Evolutionary conservation across 257 asterid genomes (phyloP).

Genomic region (Euphrasia confusa): DNA sequence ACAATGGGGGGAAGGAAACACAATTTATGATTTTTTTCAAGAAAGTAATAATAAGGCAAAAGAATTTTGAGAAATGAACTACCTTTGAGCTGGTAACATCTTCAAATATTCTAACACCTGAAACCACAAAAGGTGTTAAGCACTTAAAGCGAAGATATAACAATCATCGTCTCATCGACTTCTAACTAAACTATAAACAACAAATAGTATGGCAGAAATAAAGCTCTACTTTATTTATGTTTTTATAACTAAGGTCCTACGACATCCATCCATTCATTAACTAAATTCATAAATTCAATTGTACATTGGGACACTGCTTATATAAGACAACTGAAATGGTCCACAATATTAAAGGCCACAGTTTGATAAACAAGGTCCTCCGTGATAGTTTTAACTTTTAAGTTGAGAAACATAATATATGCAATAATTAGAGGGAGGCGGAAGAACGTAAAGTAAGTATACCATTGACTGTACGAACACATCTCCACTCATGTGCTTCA

Average conservation of each 20-base stretch:
- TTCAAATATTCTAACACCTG: slow-evolving; percentile 97
- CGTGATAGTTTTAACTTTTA: slow-evolving; percentile 1
- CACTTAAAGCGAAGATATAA: slow-evolving; percentile 17
- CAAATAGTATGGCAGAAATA: not conserved
- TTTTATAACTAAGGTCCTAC: no score
- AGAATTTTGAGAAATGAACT: slow-evolving; percentile 22
- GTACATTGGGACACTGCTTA: slow-evolving; percentile 1
- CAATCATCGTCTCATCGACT: slow-evolving; percentile 7
- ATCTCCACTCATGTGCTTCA: slow-evolving; percentile 92
- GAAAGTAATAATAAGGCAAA: not conserved
- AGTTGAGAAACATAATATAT: not conserved
- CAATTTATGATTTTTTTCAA: slow-evolving; percentile 7
- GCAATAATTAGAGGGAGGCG: not conserved
- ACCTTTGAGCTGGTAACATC: slow-evolving; percentile 76
- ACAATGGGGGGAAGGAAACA: slow-evolving; percentile 1
- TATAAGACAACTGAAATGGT: slow-evolving; percentile 7
- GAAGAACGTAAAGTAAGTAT: slow-evolving; percentile 6
- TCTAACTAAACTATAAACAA: slow-evolving; percentile 3
- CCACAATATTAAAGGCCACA: not conserved
- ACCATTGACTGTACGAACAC: slow-evolving; percentile 89
- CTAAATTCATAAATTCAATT: not conserved
- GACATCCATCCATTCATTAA: no score
- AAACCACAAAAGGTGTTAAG: slow-evolving; percentile 24
- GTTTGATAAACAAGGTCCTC: not conserved
- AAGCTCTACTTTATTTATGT: no score